Evolutionary conservation across 192 early-diverging fungal genomes (phyloP).

Genomic region (Pilobolus umbonatus): DNA sequence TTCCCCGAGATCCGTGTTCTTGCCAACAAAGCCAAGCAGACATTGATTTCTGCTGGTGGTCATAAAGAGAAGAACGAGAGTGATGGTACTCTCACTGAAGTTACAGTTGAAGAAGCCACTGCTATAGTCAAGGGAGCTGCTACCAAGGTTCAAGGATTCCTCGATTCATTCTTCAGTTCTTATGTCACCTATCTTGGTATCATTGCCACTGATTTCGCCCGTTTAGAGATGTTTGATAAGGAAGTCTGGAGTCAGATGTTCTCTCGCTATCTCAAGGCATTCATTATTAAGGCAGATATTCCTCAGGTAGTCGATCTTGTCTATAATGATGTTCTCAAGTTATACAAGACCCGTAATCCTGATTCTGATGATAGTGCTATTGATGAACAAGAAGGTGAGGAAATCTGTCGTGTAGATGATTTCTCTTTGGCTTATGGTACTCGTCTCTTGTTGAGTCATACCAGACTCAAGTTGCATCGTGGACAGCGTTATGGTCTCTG

Average conservation of each 20-base stretch:
- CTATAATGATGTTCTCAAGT: constrained; percentile 26
- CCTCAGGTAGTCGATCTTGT: constrained; percentile 36
- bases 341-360: constrained; percentile 30
- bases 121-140: constrained; percentile 38
- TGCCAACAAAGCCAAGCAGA: constrained; percentile 56
- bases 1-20: constrained; percentile 72
- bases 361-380: constrained; percentile 37
- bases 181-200: constrained; percentile 53
- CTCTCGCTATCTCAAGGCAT: constrained; percentile 47
- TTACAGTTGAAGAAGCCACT: constrained; percentile 36
- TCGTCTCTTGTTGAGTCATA: constrained; percentile 69
- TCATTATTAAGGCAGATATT: constrained; percentile 47
- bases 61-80: constrained; percentile 35
- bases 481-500: constrained; percentile 77
- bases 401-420: constrained; percentile 55
- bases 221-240: constrained; percentile 51
- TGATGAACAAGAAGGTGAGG: constrained; percentile 47
- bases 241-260: constrained; percentile 57
- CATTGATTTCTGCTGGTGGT: constrained; percentile 63
- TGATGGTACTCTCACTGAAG: constrained; percentile 9
- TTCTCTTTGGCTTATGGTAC: constrained; percentile 80
- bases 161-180: constrained; percentile 43
- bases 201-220: constrained; percentile 50
- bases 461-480: constrained; percentile 55
- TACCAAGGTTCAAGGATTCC: constrained; percentile 45